Base-by-base conservation (phyloP, 2,329 filamentous ascomycete genomes). In the Intubia oerlemansii region DNA sequence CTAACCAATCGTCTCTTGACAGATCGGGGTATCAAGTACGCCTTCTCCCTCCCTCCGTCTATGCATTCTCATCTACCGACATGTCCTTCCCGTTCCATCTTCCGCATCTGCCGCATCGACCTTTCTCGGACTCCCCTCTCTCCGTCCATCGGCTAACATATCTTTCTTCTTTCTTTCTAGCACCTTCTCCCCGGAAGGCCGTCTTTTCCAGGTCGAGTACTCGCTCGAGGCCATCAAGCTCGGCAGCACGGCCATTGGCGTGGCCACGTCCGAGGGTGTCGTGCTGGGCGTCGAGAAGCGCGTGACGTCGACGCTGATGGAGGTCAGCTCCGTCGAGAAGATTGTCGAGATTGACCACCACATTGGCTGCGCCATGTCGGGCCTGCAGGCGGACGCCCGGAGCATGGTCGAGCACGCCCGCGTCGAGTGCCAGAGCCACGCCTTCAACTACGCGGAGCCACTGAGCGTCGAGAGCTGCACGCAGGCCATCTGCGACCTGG, bases 171-270 rank as follows among this genome's bases (percentile, higher is more conserved):
- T n/a, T n/a, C n/a, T n/a, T n/a, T n/a, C 4, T 32, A 90, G 79
- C 68, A 98, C 88, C 67, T 98, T 98, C 70, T 98, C 88, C 44
- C 88, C 88, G 36, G 88, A 98, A 68, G 88, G 88, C 48, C 88
- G 88, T 57, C 79, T 98, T 54, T 98, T 98, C 69, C 88, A 98
- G 63, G 88, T 98, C 62, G 88, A 98, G 76, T 98, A 98, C 71
- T 95, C 88, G 35, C 77, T 98, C 53, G 88, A 98, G 64, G 88
- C 88, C 56, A 98, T 98, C 70, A 98, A 98, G 65, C 79, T 95
- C 42, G 88, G 88, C 42, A 91, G 80, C 45, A 98, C 88, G 42
- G 88, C 88, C 48, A 98, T 98, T 58, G 88, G 88, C 44, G 84
- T 98, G 41, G 82, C 88, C 44, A 98, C 88, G 27, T 78, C 80